Percentiles rank a stretch among this genome's conserved stretches.
Evolutionary conservation across 2,329 filamentous ascomycete species (phyloP).

Genomic region (Corinectria fuckeliana): DNA sequence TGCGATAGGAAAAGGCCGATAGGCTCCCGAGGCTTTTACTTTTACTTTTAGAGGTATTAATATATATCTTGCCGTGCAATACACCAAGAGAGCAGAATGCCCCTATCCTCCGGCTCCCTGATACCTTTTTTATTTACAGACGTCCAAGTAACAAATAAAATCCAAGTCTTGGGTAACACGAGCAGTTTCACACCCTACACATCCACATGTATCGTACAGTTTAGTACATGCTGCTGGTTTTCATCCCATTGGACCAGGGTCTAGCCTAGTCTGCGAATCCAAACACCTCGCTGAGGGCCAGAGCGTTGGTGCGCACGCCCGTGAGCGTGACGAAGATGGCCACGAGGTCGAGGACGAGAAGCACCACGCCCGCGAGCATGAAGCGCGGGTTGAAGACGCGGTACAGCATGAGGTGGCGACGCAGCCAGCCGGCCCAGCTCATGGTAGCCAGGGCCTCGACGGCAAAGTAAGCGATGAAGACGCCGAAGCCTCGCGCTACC

Average conservation of each 20-base stretch:
- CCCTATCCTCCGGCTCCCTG: slow-evolving; percentile 5
- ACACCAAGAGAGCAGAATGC: slow-evolving; percentile 6
- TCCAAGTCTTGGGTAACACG: neutral
- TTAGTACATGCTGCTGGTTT: neutral
- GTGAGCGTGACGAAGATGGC: slow-evolving; percentile 73
- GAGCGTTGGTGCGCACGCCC: slow-evolving; percentile 76
- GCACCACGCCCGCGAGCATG: slow-evolving; percentile 76
- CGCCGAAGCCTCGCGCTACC: slow-evolving; percentile 73
- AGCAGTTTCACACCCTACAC: neutral
- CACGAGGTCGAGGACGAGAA: slow-evolving; percentile 80
- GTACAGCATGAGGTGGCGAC: slow-evolving; percentile 95
- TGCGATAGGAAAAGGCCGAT: slow-evolving; percentile 21
- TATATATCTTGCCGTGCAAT: slow-evolving; percentile 1
- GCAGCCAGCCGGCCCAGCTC: slow-evolving; percentile 85
- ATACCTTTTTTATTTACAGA: slow-evolving; percentile 7
- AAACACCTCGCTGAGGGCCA: slow-evolving; percentile 87
- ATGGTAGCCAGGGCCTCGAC: slow-evolving; percentile 86
- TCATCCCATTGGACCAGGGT: neutral
- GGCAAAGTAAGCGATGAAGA: slow-evolving; percentile 82
- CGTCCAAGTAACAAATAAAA: slow-evolving; percentile 1
- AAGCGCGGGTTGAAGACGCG: slow-evolving; percentile 91
- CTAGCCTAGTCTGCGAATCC: slow-evolving; percentile 69
- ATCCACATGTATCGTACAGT: slow-evolving; percentile 27
- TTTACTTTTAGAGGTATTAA: slow-evolving; percentile 15
- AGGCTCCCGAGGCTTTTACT: slow-evolving; percentile 17